A percentile compares a stretch with the other conserved stretches of the same genome.
Evolutionary conservation across 2,329 filamentous ascomycete species (phyloP).

Genomic region (Neopestalotiopsis clavispora): DNA sequence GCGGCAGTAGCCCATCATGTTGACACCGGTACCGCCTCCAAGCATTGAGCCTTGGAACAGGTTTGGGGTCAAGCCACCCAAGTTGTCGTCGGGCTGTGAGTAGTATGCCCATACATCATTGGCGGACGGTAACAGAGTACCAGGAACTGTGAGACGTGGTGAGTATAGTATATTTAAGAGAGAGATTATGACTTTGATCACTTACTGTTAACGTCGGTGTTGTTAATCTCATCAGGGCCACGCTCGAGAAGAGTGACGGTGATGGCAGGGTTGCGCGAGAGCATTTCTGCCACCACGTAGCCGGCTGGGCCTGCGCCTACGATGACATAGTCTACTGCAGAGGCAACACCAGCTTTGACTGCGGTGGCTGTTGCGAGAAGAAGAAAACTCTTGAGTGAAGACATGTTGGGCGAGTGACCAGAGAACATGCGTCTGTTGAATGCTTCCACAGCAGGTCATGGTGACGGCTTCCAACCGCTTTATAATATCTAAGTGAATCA

Average conservation of each 20-base stretch:
- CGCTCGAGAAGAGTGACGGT: neutral
- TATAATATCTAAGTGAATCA: neutral
- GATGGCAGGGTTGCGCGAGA: neutral
- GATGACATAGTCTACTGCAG: constrained; percentile 12
- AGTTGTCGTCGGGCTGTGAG: neutral
- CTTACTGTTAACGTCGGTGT: constrained; percentile 8
- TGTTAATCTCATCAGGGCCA: neutral
- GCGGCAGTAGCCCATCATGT: constrained; percentile 34
- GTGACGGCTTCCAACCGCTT: neutral
- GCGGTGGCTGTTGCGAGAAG: neutral
- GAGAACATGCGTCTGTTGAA: neutral
- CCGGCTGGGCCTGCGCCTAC: constrained; percentile 13
- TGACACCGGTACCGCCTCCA: constrained; percentile 36
- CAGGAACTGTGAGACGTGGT: neutral
- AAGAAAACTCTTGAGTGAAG: neutral
- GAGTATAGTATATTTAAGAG: neutral
- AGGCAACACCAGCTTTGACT: neutral
- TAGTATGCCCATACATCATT: neutral
- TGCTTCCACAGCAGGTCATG: neutral
- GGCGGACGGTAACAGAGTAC: neutral
- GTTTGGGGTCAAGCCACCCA: neutral
- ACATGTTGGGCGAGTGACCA: neutral
- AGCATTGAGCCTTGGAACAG: constrained; percentile 21
- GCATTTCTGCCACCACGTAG: constrained; percentile 7
- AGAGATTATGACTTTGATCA: neutral